Evolutionary conservation across 139 green algal genomes (phyloP).

Genomic region (Astrephomene gubernaculifera): DNA sequence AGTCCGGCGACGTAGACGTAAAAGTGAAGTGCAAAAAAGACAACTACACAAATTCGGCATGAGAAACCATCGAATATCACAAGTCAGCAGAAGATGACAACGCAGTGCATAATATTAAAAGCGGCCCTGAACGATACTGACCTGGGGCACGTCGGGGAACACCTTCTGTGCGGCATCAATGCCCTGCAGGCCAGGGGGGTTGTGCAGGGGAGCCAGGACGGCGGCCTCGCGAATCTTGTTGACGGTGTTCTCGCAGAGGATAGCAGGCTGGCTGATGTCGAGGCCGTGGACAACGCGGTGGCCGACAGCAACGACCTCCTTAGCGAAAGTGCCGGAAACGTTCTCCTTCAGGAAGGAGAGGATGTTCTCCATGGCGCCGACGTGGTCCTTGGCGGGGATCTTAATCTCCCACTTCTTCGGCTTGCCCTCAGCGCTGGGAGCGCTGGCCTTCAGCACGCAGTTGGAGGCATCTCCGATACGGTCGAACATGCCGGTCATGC

Average conservation of each 20-base stretch:
- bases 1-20: too few species aligned
- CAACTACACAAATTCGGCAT: too few species aligned
- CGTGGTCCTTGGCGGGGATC: constrained; percentile 60
- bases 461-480: constrained; percentile 66
- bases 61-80: too few species aligned
- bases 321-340: constrained; percentile 53
- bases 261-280: constrained; percentile 65
- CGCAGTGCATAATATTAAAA: neutral
- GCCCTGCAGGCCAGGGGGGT: constrained; percentile 81
- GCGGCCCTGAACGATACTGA: neutral
- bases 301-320: constrained; percentile 60
- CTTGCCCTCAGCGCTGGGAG: neutral
- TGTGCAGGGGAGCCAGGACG: constrained; percentile 90
- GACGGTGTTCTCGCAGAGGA: constrained; percentile 70
- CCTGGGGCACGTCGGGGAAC: constrained; percentile 77
- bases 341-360: constrained; percentile 63
- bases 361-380: constrained; percentile 63
- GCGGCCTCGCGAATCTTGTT: constrained; percentile 68
- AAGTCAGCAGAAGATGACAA: neutral
- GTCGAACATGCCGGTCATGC: constrained; percentile 76
- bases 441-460: constrained; percentile 19
- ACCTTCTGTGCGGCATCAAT: constrained; percentile 72
- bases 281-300: constrained; percentile 88
- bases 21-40: too few species aligned
- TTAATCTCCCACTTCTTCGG: constrained; percentile 40